phyloP scores from a whole-genome alignment of 2,329 filamentous ascomycete genomes.

The Kalmusia sp. region DNA sequence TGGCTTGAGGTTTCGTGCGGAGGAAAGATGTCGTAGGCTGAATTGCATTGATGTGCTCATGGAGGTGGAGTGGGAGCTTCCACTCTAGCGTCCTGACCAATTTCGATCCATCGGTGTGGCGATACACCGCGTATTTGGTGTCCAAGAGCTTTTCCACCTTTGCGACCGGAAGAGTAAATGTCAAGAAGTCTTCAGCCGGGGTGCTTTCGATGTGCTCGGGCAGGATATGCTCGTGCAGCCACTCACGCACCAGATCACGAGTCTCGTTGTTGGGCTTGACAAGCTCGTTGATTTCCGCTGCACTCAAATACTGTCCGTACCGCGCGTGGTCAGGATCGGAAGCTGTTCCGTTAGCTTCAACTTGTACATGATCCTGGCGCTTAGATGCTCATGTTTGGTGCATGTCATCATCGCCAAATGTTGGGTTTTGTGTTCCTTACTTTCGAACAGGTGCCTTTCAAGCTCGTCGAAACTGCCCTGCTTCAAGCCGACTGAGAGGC shows the following conservation, averaged over 20 bases:
- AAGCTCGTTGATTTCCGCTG: conserved; percentile 60
- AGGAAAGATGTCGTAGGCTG: conserved; percentile 68
- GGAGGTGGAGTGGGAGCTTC: conserved; percentile 65
- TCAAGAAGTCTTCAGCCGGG: conserved; percentile 65
- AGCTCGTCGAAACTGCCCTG: conserved; percentile 63
- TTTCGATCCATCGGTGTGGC: conserved; percentile 60
- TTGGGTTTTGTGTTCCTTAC: conserved; percentile 32
- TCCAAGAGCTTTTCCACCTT: conserved; percentile 61
- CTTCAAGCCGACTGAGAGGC: conserved; percentile 66
- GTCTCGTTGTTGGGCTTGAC: conserved; percentile 62
- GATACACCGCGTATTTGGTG: conserved; percentile 58
- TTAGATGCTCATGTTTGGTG: no score
- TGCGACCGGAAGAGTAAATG: conserved; percentile 59
- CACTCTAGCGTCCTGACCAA: conserved; percentile 62
- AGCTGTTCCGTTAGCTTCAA: no score
- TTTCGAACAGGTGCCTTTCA: conserved; percentile 62
- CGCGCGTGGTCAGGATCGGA: conserved; percentile 61
- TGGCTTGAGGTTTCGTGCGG: conserved; percentile 28
- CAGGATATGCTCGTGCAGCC: conserved; percentile 63
- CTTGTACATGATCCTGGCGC: no score
- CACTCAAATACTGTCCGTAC: conserved; percentile 63
- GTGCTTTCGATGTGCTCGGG: conserved; percentile 51
- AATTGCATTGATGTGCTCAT: conserved; percentile 65
- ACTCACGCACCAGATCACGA: conserved; percentile 60
- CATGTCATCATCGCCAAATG: background rate